These are phyloP conservation scores for Metschnikowia matae DNA, from an alignment of 805 yeast genomes.

Conservation along the genomic window DNA sequence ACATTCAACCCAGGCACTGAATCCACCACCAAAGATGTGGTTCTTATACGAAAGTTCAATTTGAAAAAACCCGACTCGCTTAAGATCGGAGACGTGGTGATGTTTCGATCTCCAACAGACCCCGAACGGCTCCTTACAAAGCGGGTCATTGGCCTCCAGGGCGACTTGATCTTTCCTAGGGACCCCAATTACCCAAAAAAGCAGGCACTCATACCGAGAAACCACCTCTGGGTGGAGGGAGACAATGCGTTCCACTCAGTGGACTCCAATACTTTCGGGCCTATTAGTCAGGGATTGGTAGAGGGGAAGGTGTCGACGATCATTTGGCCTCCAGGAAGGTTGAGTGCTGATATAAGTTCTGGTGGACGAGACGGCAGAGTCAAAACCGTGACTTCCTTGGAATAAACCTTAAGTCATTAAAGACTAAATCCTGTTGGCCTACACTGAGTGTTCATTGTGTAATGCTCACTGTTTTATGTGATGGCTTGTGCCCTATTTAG, in stretches of 20 bases:
- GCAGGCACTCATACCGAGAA: slow-evolving; percentile 61
- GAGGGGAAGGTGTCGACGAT: slow-evolving; percentile 69
- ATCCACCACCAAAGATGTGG: slow-evolving; percentile 51
- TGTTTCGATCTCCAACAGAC: slow-evolving; percentile 76
- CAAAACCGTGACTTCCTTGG: not conserved
- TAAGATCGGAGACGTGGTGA: slow-evolving; percentile 64
- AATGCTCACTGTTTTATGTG: not conserved
- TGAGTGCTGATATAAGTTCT: slow-evolving; percentile 21
- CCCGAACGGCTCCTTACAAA: slow-evolving; percentile 76
- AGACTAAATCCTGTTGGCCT: not conserved
- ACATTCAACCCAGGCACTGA: slow-evolving; percentile 68
- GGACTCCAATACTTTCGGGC: slow-evolving; percentile 87
- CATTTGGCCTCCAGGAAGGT: slow-evolving; percentile 57
- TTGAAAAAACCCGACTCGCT: slow-evolving; percentile 45
- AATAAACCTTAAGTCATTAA: not conserved
- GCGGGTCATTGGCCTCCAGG: slow-evolving; percentile 70
- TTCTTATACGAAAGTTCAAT: slow-evolving; percentile 64
- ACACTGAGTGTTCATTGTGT: not conserved
- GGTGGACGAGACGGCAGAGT: slow-evolving; percentile 14
- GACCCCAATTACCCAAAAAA: slow-evolving; percentile 60
- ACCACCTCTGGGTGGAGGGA: slow-evolving; percentile 93
- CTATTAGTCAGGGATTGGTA: slow-evolving; percentile 75
- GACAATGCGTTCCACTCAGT: slow-evolving; percentile 75
- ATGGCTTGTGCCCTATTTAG: not conserved
- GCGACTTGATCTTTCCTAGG: slow-evolving; percentile 62